These are phyloP conservation scores for Tulasnella sp. DNA, from an alignment of 768 basidiomycete genomes.

Conservation along the genomic window DNA sequence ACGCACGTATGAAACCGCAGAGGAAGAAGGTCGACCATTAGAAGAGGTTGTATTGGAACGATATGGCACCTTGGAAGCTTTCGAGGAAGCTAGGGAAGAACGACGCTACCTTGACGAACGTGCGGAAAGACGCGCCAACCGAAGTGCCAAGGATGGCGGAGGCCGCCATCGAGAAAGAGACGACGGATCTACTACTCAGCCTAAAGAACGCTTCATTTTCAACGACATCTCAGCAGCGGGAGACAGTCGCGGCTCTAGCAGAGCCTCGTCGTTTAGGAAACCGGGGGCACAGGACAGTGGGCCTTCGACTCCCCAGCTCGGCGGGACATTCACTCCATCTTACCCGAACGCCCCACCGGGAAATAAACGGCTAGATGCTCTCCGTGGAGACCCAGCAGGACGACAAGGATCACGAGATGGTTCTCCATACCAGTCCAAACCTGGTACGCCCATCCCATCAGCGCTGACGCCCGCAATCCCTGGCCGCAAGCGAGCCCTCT, in stretches of 20 bases:
- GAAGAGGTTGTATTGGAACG: constrained; percentile 79
- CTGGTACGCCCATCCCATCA: constrained; percentile 76
- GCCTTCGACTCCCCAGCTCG: constrained; percentile 43
- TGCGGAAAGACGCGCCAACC: constrained; percentile 39
- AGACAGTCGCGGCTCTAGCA: constrained; percentile 50
- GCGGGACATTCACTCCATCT: constrained; percentile 24
- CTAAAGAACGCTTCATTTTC: constrained; percentile 41
- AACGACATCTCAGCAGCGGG: constrained; percentile 40
- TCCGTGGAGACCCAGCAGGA: constrained; percentile 39
- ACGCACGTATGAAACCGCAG: constrained; percentile 77
- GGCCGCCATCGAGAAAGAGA: constrained; percentile 31
- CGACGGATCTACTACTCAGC: constrained; percentile 30
- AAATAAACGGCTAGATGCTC: constrained; percentile 46
- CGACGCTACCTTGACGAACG: constrained; percentile 74
- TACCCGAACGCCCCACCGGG: constrained; percentile 27
- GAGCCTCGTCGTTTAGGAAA: constrained; percentile 69
- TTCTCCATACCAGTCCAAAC: constrained; percentile 18
- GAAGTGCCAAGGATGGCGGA: constrained; percentile 24
- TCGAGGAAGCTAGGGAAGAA: constrained; percentile 83
- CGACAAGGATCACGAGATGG: not conserved
- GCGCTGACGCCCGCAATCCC: constrained; percentile 67
- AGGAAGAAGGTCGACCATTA: constrained; percentile 62
- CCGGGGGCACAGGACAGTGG: constrained; percentile 49
- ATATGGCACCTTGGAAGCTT: constrained; percentile 74
- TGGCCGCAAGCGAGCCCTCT: constrained; percentile 36